Evolutionary conservation across 2,329 filamentous ascomycete species (phyloP).

Genomic region (Penicillium paneum): DNA sequence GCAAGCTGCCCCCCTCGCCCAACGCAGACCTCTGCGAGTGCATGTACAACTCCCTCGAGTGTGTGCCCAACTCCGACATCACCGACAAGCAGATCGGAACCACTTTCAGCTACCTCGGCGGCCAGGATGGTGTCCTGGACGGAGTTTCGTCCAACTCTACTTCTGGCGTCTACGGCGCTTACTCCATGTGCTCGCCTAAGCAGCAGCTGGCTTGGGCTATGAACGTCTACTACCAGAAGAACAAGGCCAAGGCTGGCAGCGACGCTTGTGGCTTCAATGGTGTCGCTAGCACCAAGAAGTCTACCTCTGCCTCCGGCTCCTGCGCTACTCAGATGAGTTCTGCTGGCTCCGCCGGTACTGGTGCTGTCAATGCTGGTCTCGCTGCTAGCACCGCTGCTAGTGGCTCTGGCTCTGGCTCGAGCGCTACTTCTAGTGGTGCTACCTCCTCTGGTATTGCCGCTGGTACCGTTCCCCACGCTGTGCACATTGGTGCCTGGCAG

Average conservation of each 20-base stretch:
- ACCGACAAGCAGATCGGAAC: conserved; percentile 58
- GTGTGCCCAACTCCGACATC: conserved; percentile 61
- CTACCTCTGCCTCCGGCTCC: conserved; percentile 22
- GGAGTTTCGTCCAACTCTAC: conserved; percentile 42
- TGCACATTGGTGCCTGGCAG: conserved; percentile 42
- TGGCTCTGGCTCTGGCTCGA: conserved; percentile 17
- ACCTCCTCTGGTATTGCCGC: conserved; percentile 35
- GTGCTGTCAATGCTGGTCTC: conserved; percentile 38
- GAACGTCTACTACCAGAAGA: conserved; percentile 46
- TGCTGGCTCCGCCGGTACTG: conserved; percentile 38
- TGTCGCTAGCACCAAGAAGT: conserved; percentile 36
- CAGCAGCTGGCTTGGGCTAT: conserved; percentile 49
- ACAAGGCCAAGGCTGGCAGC: conserved; percentile 31
- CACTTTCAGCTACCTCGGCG: conserved; percentile 61
- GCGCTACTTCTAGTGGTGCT: conserved; percentile 2
- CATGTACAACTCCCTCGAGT: conserved; percentile 73
- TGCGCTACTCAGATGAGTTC: conserved; percentile 22
- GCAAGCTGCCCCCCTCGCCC: conserved; percentile 74
- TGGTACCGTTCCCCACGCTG: conserved; percentile 30
- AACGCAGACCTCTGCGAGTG: conserved; percentile 78
- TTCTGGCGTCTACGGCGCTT: conserved; percentile 46
- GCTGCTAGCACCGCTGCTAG: conserved; percentile 23
- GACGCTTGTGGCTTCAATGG: conserved; percentile 48
- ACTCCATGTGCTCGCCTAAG: conserved; percentile 46
- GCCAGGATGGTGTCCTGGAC: conserved; percentile 34